Evolutionary conservation across 768 basidiomycete genomes (phyloP).

Genomic region (Russula griseocarnosa): DNA sequence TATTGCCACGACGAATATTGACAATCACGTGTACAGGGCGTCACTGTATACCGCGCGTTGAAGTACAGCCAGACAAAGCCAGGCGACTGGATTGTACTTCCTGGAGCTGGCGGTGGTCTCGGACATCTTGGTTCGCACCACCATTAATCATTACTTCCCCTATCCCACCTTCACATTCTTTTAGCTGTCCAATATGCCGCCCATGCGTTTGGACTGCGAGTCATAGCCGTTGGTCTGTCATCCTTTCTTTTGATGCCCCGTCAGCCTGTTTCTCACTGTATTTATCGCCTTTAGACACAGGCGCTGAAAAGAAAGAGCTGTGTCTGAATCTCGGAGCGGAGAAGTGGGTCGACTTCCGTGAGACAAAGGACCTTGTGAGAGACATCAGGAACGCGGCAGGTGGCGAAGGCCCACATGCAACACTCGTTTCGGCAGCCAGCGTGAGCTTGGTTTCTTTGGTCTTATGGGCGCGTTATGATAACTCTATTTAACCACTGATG

Average conservation of each 20-base stretch:
- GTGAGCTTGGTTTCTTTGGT: slow-evolving; percentile 30
- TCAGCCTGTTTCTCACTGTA: neutral
- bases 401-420: slow-evolving; percentile 70
- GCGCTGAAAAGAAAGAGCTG: slow-evolving; percentile 65
- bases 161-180: neutral
- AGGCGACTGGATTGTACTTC: slow-evolving; percentile 73
- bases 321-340: slow-evolving; percentile 64
- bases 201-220: slow-evolving; percentile 65
- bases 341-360: slow-evolving; percentile 73
- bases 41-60: slow-evolving; percentile 84
- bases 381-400: slow-evolving; percentile 60
- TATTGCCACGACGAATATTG: neutral
- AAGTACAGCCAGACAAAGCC: slow-evolving; percentile 62
- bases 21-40: slow-evolving; percentile 44
- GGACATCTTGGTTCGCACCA: slow-evolving; percentile 62
- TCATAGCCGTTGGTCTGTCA: slow-evolving; percentile 62
- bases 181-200: slow-evolving; percentile 73
- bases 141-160: neutral
- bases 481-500: slow-evolving; percentile 27
- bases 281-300: slow-evolving; percentile 49
- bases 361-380: slow-evolving; percentile 58
- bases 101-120: slow-evolving; percentile 78
- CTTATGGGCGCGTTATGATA: slow-evolving; percentile 29
- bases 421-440: slow-evolving; percentile 56
- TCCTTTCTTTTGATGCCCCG: neutral